Evolutionary conservation across 257 asterid species (phyloP).

Genomic region (Solanum paucissectum): DNA sequence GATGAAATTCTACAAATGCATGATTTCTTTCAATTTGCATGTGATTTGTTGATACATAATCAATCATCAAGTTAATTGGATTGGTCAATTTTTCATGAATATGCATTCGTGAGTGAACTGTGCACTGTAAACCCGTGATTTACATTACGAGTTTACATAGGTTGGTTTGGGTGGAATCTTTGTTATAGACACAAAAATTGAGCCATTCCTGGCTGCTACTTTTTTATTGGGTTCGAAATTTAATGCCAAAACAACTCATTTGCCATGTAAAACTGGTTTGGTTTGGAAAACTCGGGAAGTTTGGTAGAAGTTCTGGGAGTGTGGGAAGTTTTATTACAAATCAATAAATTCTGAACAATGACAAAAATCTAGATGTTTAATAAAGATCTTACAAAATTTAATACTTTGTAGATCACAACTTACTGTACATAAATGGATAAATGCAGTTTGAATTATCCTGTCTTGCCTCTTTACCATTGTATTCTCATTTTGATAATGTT

Average conservation of each 20-base stretch:
- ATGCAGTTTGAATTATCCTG: not conserved
- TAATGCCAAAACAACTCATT: not conserved
- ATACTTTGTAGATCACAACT: not conserved
- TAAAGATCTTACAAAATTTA: not conserved
- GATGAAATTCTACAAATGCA: not conserved
- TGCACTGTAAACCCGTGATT: too few relatives aligned
- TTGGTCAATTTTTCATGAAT: not conserved
- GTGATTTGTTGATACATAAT: not conserved
- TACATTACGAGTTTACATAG: too few relatives aligned
- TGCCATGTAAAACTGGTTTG: not conserved
- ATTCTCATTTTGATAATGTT: not conserved
- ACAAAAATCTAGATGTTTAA: not conserved
- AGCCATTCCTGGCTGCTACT: not conserved
- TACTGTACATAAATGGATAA: not conserved
- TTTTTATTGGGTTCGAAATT: not conserved
- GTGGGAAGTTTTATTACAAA: not conserved
- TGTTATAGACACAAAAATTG: too few relatives aligned
- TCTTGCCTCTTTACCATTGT: not conserved
- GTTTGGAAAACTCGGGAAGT: not conserved
- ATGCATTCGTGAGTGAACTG: not conserved
- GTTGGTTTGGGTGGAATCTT: too few relatives aligned
- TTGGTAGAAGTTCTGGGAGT: not conserved
- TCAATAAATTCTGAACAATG: not conserved
- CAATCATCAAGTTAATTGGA: not conserved
- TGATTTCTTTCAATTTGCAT: not conserved